Evolutionary conservation across 148 eudicot genomes (phyloP).

Genomic region (Limonium bicolor): DNA sequence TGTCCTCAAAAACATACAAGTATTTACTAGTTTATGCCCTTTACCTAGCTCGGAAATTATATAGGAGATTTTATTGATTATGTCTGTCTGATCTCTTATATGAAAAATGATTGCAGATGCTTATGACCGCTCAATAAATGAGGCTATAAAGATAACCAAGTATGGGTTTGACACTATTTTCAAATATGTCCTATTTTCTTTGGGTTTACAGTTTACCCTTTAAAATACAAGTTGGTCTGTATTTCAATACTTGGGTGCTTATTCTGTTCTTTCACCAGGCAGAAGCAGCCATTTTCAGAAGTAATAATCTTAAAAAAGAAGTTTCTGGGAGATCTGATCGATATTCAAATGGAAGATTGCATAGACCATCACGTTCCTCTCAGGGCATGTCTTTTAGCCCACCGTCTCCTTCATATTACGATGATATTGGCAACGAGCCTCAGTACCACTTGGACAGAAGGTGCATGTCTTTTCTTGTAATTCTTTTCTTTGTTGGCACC

Average conservation of each 20-base stretch:
- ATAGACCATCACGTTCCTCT: constrained; percentile 28
- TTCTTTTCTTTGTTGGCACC: neutral
- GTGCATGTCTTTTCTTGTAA: constrained; percentile 12
- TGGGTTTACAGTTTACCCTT: too few species aligned
- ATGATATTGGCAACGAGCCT: constrained; percentile 29
- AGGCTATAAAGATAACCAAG: constrained; percentile 79
- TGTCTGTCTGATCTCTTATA: neutral
- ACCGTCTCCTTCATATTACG: constrained; percentile 48
- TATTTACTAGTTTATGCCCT: too few species aligned
- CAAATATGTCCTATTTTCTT: neutral
- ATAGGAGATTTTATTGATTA: too few species aligned
- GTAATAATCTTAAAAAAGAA: constrained; percentile 33
- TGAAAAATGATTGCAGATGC: constrained; percentile 18
- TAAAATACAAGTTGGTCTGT: too few species aligned
- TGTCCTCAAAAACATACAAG: too few species aligned
- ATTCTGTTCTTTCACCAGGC: constrained; percentile 18
- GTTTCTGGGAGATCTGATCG: constrained; percentile 20
- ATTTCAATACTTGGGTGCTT: constrained; percentile 1
- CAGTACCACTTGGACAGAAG: constrained; percentile 45
- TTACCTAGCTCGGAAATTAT: too few species aligned
- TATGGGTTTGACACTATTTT: constrained; percentile 19
- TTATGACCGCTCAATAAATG: constrained; percentile 59
- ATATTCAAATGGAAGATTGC: constrained; percentile 46
- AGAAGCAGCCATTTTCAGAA: constrained; percentile 52
- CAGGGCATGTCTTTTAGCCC: constrained; percentile 31